Base-by-base conservation (phyloP, 2,329 filamentous ascomycete genomes). In the Alternaria brassicicola region DNA sequence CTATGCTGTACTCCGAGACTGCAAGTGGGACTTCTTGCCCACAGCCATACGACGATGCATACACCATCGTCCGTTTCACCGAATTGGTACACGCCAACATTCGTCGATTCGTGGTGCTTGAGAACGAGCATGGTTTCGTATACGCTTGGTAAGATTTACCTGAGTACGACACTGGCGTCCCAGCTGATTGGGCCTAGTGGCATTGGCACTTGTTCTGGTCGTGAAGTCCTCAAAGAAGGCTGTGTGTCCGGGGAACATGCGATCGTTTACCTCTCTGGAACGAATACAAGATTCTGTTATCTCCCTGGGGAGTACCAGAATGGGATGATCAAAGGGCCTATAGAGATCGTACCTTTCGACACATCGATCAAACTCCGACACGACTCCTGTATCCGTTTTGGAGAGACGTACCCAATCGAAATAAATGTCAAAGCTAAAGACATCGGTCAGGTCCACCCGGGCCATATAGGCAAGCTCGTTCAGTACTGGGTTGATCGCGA, bases 381-480 rank as follows among this genome's bases (percentile, higher is more conserved):
- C 0, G 68, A 74, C 31, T 81, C 79, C 3, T 72, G 79, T 2
- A 56, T 82, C 4, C 77, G 79, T 10, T 80, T 79, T 33, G 74
- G 72, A 2, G 80, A 81, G n/a, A 42, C 31, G 0, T 69, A 78
- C 58, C 77, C 76, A 0, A 76, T 82, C 25, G 77, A 82, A 50
- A 76, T 77, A 63, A 81, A 82, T 47, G 67, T 80, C 31, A 81
- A 78, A 53, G 77, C 80, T 4, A 76, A 78, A 30, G 71, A 78
- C 3, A 71, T 82, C 15, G 80, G 81, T 0, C 60, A 55, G 10
- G 70, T 82, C 3, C 64, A 62, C 5, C 15, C 52, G 1, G n/a
- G 50, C 3, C 74, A 76, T 6, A 67, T 77, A 59, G 23, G 38
- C 7, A 53, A 42, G 21, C 46, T 72, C 2, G 4, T 61, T 7